Evolutionary conservation across 352 stramenopile species (phyloP).

Genomic region (Pythium coloratum): DNA sequence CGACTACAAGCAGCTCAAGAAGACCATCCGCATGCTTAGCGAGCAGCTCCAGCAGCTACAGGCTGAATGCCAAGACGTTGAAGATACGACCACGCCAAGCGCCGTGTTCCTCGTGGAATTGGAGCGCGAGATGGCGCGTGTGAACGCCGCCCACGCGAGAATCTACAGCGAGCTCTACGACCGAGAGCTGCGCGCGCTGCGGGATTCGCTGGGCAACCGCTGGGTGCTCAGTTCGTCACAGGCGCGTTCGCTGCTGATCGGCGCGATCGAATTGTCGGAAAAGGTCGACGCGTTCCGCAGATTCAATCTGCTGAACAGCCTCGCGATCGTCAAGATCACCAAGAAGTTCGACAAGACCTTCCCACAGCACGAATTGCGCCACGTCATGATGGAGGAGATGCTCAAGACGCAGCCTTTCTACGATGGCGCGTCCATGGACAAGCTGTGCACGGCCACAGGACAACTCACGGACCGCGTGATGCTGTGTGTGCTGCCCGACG

Average conservation of each 20-base stretch:
- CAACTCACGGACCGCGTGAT: slow-evolving; percentile 67
- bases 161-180: slow-evolving; percentile 57
- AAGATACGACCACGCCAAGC: slow-evolving; percentile 20
- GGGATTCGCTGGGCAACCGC: slow-evolving; percentile 42
- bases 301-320: slow-evolving; percentile 77
- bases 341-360: slow-evolving; percentile 81
- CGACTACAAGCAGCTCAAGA: slow-evolving; percentile 83
- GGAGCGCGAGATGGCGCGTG: slow-evolving; percentile 48
- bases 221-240: slow-evolving; percentile 61
- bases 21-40: slow-evolving; percentile 46
- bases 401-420: slow-evolving; percentile 66
- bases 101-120: slow-evolving; percentile 33
- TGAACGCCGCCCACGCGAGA: slow-evolving; percentile 56
- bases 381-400: slow-evolving; percentile 47
- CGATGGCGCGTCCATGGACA: slow-evolving; percentile 52
- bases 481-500: slow-evolving; percentile 66
- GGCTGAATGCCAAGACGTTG: not conserved
- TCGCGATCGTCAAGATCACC: slow-evolving; percentile 79
- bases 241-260: slow-evolving; percentile 51
- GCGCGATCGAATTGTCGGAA: slow-evolving; percentile 59
- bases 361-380: slow-evolving; percentile 32
- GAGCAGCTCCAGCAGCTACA: not conserved
- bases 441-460: slow-evolving; percentile 46
- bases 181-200: slow-evolving; percentile 38
- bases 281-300: slow-evolving; percentile 71